Percentiles rank a stretch among this genome's conserved stretches.
Evolutionary conservation across 352 stramenopile genomes (phyloP).

Genomic region (Phytophthora hybrid): DNA sequence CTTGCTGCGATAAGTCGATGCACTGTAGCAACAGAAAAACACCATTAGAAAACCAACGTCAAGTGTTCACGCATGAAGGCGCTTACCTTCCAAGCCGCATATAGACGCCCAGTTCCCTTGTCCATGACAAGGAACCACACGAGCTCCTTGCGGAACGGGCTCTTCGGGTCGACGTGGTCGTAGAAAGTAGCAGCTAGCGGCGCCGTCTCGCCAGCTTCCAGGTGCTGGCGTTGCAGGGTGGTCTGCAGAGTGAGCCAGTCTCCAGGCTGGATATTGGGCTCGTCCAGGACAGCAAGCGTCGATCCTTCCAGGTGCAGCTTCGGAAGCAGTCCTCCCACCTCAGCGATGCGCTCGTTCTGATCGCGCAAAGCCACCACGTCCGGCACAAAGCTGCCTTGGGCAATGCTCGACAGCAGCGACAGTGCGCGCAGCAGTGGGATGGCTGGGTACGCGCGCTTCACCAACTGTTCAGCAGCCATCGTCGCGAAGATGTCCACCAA

Average conservation of each 20-base stretch:
- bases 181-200: slow-evolving; percentile 71
- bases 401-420: slow-evolving; percentile 73
- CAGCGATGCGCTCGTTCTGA: slow-evolving; percentile 54
- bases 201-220: slow-evolving; percentile 50
- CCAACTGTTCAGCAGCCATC: slow-evolving; percentile 67
- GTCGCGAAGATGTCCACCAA: slow-evolving; percentile 79
- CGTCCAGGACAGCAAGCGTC: slow-evolving; percentile 68
- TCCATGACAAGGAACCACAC: slow-evolving; percentile 79
- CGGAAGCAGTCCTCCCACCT: slow-evolving; percentile 43
- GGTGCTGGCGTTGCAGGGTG: slow-evolving; percentile 57
- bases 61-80: not conserved
- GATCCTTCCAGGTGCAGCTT: slow-evolving; percentile 43
- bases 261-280: slow-evolving; percentile 72
- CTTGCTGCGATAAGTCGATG: slow-evolving; percentile 59
- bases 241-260: slow-evolving; percentile 85
- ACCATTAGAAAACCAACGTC: slow-evolving; percentile 10
- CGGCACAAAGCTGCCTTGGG: slow-evolving; percentile 72
- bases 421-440: slow-evolving; percentile 66
- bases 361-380: slow-evolving; percentile 69
- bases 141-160: slow-evolving; percentile 77
- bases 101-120: slow-evolving; percentile 63
- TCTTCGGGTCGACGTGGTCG: slow-evolving; percentile 72
- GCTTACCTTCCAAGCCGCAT: slow-evolving; percentile 72
- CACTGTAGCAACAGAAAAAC: slow-evolving; percentile 38
- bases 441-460: slow-evolving; percentile 71